Base-by-base conservation (phyloP, 2,329 filamentous ascomycete species). In the Sporothrix inflata region DNA sequence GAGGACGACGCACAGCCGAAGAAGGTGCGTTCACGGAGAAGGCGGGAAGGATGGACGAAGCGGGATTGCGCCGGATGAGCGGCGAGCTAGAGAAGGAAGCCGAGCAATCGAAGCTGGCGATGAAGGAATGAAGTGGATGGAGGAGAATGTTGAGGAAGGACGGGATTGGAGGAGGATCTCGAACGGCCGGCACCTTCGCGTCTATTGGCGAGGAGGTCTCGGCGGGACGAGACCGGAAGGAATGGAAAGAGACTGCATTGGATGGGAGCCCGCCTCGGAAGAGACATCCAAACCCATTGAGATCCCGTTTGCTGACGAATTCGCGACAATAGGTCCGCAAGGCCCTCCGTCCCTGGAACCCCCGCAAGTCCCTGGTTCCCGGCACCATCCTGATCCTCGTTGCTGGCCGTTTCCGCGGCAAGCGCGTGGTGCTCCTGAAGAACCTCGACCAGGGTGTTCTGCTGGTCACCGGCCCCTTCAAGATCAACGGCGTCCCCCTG, bases 371-470 rank as follows among this genome's bases (percentile, higher is more conserved):
- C 79, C 94, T 99, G 82, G 89, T 94, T 86, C 95, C 96, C 83
- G 96, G 96, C 82, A 93, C 94, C 84, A 90, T 99, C 84, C 93
- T 99, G 83, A 99, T 99, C 87, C 94, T 99, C 84, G 94, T 99
- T 84, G 96, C 96, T 85, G 96, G 96, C 82, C 96, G 96, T 83
- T 99, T 98, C 94, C 95, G 96, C 82, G 96, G 96, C 90, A 99
- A 99, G 94, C 96, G 96, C 84, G 96, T 99, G 82, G 89, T 99
- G 82, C 94, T 98, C 87, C 92, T 99, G 85, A 98, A 98, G 91
- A 90, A 92, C 86, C 94, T 99, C 82, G 89, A 93, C 83, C 94
- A 98, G 88, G 96, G 96, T 87, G 94, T 98, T 78, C 94, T 99
- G 85, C 94, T 99, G 84, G 94, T 99, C 81, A 99, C 96, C 83